Base-by-base conservation (phyloP, 202 grass and related monocot species). In the Schoenoplectus tabernaemontani region DNA sequence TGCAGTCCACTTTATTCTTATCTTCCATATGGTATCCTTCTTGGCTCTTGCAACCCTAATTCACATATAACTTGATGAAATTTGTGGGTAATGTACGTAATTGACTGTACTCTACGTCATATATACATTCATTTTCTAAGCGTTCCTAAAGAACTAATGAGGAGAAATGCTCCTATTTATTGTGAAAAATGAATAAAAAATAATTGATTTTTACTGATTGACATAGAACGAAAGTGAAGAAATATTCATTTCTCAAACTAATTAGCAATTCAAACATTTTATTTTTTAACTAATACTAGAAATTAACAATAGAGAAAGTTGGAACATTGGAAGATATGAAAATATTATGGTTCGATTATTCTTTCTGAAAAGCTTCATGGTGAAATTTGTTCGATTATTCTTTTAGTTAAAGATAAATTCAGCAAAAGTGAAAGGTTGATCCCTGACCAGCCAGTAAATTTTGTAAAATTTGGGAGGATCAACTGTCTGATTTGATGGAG, bases 1-100 rank as follows among this genome's bases (percentile, higher is more conserved):
- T 63, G 46, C 88, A 97, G 89, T 93, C 89, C 88, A 93, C 78
- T 93, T 97, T 97, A 93, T 97, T 97, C 93, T 93, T 91, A 65
- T 83, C 88, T 89, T 97, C 81, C 46, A 58, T 61, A 50, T 67
- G 8, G 53, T 85, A 57, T 56, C 16, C 16, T 56, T 80, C 59
- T n/a, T n/a, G n/a, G 78, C 26, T 28, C 77, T 79, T 79, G 34
- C 38, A 78, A 74, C 26, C 13, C 4, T 32, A 33, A 48, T 72
- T 72, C 12, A 48, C 43, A 48, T 50, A 30, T 46, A 70, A 46
- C 13, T 26, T 26, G 6, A 65, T 37, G 6, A 38, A n/a, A 38
- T 9, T 66, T 66, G 8, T 26, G 10, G 2, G 11, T 71, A 47
- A n/a, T n/a, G n/a, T n/a, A 62, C 19, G 10, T 62, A 79, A n/a